These are phyloP conservation scores for Annulohypoxylon bovei DNA, from an alignment of 495 filamentous ascomycete genomes.

Conservation along the genomic window DNA sequence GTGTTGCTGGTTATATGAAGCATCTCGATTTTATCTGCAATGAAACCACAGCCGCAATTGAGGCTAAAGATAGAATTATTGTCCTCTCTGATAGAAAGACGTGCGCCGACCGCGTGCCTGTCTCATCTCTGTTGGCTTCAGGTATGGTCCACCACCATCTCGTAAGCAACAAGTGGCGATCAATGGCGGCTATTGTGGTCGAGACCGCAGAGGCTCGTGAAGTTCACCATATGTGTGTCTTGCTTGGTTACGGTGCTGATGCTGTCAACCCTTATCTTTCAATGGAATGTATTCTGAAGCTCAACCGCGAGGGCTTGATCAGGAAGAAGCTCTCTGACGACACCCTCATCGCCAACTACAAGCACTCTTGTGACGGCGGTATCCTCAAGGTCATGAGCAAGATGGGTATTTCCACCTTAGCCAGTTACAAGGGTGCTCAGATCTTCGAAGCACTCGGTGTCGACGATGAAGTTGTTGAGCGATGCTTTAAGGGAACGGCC, in stretches of 20 bases:
- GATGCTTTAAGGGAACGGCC: slow-evolving; percentile 95
- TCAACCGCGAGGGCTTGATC: slow-evolving; percentile 94
- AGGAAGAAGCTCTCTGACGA: slow-evolving; percentile 88
- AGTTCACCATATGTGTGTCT: slow-evolving; percentile 98
- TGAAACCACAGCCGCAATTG: slow-evolving; percentile 84
- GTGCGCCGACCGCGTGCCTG: slow-evolving; percentile 81
- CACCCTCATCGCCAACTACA: slow-evolving; percentile 93
- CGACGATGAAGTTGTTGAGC: slow-evolving; percentile 93
- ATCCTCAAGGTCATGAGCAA: slow-evolving; percentile 99
- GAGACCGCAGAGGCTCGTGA: slow-evolving; percentile 98
- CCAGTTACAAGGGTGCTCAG: slow-evolving; percentile 98
- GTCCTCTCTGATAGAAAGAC: slow-evolving; percentile 92
- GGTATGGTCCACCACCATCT: slow-evolving; percentile 98
- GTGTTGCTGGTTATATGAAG: slow-evolving; percentile 85
- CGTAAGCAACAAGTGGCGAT: slow-evolving; percentile 95
- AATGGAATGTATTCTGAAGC: slow-evolving; percentile 98
- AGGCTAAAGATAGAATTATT: slow-evolving; percentile 85
- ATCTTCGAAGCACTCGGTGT: slow-evolving; percentile 99
- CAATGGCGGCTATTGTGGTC: slow-evolving; percentile 85
- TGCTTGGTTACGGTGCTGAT: slow-evolving; percentile 95
- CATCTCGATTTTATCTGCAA: slow-evolving; percentile 91
- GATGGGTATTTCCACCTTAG: slow-evolving; percentile 99
- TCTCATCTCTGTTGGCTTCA: slow-evolving; percentile 90
- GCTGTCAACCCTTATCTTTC: slow-evolving; percentile 97
- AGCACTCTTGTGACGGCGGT: slow-evolving; percentile 96